Evolutionary conservation across 1,284 basidiomycete genomes (phyloP).

Genomic region (Microbotryum silenes-acaulis): DNA sequence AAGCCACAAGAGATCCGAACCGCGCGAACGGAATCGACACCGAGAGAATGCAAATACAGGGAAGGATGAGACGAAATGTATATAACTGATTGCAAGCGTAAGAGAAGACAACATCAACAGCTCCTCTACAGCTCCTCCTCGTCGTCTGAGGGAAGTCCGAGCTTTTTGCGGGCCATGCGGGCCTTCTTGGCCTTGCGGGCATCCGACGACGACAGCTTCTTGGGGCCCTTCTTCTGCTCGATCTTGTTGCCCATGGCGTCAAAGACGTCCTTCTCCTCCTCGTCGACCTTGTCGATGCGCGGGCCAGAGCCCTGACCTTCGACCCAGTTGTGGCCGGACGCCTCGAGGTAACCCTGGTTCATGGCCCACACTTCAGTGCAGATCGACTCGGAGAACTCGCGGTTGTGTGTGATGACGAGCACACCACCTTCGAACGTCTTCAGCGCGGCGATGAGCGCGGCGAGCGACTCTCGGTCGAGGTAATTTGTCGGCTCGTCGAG

Average conservation of each 20-base stretch:
- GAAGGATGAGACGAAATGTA: too few species aligned
- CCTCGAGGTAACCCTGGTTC: conserved; percentile 48
- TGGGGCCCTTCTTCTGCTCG: conserved; percentile 68
- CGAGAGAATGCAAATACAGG: too few species aligned
- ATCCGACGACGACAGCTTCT: conserved; percentile 62
- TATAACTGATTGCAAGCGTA: neutral
- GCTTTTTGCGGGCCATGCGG: conserved; percentile 53
- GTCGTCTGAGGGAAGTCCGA: conserved; percentile 20
- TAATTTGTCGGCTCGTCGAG: conserved; percentile 90
- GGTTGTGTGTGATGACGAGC: conserved; percentile 49
- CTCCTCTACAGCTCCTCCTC: conserved; percentile 9
- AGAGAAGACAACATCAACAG: neutral
- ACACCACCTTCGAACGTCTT: conserved; percentile 97
- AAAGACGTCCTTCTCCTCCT: conserved; percentile 74
- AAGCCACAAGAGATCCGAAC: too few species aligned
- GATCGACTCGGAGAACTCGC: conserved; percentile 93
- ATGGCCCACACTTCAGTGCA: conserved; percentile 49
- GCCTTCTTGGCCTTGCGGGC: conserved; percentile 89
- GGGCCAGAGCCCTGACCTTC: conserved; percentile 87
- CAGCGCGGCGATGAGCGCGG: conserved; percentile 89
- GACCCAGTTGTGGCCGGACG: conserved; percentile 48
- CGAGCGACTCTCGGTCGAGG: conserved; percentile 93
- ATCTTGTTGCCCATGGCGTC: conserved; percentile 86
- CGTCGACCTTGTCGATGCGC: conserved; percentile 74
- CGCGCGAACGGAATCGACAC: too few species aligned